These are phyloP conservation scores for Cupressus sempervirens DNA, from an alignment of 75 land plant genomes.

Conservation along the genomic window DNA sequence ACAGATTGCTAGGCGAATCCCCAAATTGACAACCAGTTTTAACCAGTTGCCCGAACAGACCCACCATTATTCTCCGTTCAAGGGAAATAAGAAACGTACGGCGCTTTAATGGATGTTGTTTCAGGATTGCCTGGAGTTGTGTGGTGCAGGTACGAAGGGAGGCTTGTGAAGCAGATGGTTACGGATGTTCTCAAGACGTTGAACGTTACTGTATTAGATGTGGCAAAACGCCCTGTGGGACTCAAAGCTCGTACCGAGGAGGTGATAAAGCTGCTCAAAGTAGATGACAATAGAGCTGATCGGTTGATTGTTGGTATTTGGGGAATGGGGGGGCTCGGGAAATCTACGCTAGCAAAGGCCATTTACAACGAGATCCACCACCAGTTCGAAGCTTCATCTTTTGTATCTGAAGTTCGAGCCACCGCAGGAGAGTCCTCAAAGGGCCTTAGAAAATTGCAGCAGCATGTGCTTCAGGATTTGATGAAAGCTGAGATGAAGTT, in stretches of 20 bases:
- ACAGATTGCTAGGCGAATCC: too few relatives aligned
- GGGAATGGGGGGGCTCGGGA: conserved; percentile 21
- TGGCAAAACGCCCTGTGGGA: conserved; percentile 8
- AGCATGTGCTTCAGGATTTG: conserved; percentile 13
- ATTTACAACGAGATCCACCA: conserved; percentile 1
- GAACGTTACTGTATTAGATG: neutral
- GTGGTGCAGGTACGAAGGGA: neutral
- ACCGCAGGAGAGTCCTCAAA: conserved; percentile 2
- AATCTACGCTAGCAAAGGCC: conserved; percentile 11
- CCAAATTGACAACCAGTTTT: too few relatives aligned
- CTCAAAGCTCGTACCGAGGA: neutral
- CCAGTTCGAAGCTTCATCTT: conserved; percentile 12
- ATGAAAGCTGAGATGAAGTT: conserved; percentile 5
- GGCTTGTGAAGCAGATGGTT: neutral
- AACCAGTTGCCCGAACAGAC: too few relatives aligned
- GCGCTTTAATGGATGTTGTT: too few relatives aligned
- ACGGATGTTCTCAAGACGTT: neutral
- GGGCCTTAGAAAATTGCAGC: conserved; percentile 15
- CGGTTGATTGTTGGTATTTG: conserved; percentile 1
- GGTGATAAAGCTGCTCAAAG: neutral
- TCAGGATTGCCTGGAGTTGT: neutral
- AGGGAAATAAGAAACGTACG: too few relatives aligned
- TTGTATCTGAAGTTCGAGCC: conserved; percentile 7
- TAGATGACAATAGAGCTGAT: neutral
- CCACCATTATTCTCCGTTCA: too few relatives aligned